Conservation (phyloP, 2,329 filamentous ascomycete genomes). For the Drechslera avenae region DNA sequence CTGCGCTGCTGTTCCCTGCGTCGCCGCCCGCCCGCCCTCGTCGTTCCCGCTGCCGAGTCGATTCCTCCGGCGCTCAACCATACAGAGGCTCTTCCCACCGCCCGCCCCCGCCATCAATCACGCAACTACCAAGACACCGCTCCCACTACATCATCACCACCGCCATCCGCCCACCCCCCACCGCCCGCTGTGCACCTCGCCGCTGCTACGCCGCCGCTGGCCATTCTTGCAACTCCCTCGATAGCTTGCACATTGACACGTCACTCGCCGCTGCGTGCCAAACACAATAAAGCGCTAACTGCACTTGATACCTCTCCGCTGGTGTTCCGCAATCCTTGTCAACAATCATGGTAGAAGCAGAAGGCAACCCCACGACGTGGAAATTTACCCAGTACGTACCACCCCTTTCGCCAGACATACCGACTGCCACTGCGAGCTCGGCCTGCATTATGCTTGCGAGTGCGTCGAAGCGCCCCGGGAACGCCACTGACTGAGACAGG, state of each 20-base stretch:
- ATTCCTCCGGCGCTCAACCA: conserved; percentile 14
- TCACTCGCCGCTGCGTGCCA: conserved; percentile 3
- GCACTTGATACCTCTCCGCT: conserved; percentile 18
- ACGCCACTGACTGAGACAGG: conserved; percentile 58
- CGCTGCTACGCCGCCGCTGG: conserved; percentile 31
- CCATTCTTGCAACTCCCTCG: conserved; percentile 14
- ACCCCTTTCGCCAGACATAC: not conserved
- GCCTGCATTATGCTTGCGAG: not conserved
- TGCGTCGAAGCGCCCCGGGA: not conserved
- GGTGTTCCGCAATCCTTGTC: conserved; percentile 13
- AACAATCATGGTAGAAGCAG: conserved; percentile 90
- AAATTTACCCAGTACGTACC: conserved; percentile 95
- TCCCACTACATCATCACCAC: conserved; percentile 35
- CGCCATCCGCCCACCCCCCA: conserved; percentile 20
- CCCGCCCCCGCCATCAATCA: conserved; percentile 26
- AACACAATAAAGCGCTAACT: conserved; percentile 18
- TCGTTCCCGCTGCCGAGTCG: conserved; percentile 26
- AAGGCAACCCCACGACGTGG: conserved; percentile 94
- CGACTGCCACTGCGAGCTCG: not conserved
- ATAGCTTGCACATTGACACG: conserved; percentile 14
- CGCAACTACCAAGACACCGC: conserved; percentile 29
- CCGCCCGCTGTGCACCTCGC: conserved; percentile 40
- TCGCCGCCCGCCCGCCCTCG: conserved; percentile 28
- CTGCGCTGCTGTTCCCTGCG: conserved; percentile 31
- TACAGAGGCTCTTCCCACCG: conserved; percentile 14